These are phyloP conservation scores for Herpetomonas samuelpessoai DNA, from an alignment of 208 protist species.

Conservation along the genomic window DNA sequence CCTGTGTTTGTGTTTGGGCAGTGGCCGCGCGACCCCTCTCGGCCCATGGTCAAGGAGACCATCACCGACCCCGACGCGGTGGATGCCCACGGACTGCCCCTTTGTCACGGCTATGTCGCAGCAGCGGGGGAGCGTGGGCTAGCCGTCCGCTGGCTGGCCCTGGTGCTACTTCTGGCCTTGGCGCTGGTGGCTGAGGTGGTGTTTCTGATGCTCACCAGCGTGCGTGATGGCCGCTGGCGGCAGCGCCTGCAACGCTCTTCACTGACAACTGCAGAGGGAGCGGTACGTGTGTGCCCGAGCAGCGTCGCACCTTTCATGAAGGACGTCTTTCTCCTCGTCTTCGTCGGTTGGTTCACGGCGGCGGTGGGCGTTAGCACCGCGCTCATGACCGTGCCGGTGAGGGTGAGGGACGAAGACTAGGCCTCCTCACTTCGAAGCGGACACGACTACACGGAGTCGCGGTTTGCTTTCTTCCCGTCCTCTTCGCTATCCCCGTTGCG, in stretches of 20 bases:
- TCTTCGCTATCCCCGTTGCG: no score
- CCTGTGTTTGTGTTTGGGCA: background rate
- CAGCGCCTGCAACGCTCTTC: no score
- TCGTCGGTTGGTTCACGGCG: background rate
- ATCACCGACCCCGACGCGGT: background rate
- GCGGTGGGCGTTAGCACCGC: background rate
- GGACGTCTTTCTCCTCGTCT: background rate
- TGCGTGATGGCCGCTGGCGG: background rate
- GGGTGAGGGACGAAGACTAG: no score
- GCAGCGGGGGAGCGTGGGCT: background rate
- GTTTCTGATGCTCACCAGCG: background rate
- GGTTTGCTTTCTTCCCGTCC: no score
- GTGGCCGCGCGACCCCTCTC: conserved; percentile 1
- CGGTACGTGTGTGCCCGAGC: background rate
- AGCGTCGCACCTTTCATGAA: background rate
- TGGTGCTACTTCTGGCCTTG: background rate
- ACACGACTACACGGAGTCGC: no score
- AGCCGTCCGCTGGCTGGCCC: background rate
- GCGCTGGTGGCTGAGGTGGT: background rate
- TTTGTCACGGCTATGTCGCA: background rate
- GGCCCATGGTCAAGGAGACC: background rate
- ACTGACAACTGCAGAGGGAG: no score
- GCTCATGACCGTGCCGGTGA: background rate
- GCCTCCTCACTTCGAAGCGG: no score
- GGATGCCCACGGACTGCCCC: background rate